phyloP scores from a whole-genome alignment of 2,329 filamentous ascomycete genomes.

The Botryotinia convoluta region DNA sequence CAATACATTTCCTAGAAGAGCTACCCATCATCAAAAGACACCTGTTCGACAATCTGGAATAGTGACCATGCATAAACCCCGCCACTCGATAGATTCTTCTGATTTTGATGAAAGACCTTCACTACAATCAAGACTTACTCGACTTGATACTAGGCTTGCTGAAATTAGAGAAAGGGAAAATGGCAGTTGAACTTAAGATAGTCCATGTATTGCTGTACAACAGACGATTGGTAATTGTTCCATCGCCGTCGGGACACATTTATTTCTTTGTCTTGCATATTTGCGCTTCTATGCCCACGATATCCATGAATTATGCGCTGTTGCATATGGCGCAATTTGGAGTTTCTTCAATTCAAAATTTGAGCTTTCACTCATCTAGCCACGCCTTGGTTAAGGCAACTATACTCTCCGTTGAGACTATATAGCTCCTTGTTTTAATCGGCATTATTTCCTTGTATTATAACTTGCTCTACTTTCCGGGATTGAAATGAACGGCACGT shows the following conservation, averaged over 20 bases:
- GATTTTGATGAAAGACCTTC: conserved; percentile 35
- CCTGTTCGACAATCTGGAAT: conserved; percentile 48
- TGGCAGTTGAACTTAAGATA: conserved; percentile 17
- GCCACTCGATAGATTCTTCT: conserved; percentile 37
- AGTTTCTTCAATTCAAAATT: not conserved
- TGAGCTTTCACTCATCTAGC: not conserved
- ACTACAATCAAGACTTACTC: conserved; percentile 32
- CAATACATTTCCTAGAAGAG: conserved; percentile 60
- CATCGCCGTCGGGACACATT: not conserved
- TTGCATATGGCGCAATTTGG: not conserved
- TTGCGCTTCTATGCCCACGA: not conserved
- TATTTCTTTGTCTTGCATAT: conserved; percentile 7
- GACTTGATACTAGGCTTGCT: conserved; percentile 32
- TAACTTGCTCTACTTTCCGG: conserved; percentile 1
- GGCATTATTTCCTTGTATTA: conserved; percentile 6
- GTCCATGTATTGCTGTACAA: not conserved
- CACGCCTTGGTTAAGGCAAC: not conserved
- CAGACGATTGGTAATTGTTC: not conserved
- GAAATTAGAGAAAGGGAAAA: conserved; percentile 34
- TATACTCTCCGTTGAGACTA: conserved; percentile 2
- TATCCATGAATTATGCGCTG: conserved; percentile 1
- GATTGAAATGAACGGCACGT: not conserved
- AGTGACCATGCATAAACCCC: conserved; percentile 54
- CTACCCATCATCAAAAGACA: conserved; percentile 42
- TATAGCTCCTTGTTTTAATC: conserved; percentile 6